phyloP scores from a whole-genome alignment of 176 grass and related monocot species.

The Hsuehochloa calcarea region DNA sequence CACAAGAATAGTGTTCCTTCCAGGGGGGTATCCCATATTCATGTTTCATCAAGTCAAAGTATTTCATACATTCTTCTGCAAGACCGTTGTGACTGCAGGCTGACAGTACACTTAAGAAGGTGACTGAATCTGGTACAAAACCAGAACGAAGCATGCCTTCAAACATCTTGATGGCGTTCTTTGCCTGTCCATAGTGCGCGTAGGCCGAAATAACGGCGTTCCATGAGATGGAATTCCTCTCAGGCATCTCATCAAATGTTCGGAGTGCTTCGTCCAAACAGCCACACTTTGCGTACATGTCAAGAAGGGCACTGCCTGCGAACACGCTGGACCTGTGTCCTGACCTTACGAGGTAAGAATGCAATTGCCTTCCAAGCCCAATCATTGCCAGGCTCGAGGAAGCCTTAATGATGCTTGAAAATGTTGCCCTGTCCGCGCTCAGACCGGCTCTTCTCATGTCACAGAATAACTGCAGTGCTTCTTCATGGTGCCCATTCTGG shows the following conservation, averaged over 20 bases:
- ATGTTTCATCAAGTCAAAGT: conserved; percentile 67
- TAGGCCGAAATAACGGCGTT: conserved; percentile 75
- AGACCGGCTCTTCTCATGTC: conserved; percentile 61
- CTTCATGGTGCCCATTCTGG: conserved; percentile 54
- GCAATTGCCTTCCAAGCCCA: conserved; percentile 59
- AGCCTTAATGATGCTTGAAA: conserved; percentile 67
- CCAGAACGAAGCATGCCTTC: conserved; percentile 55
- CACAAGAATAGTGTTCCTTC: conserved; percentile 84
- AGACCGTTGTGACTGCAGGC: conserved; percentile 80
- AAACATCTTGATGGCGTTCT: conserved; percentile 73
- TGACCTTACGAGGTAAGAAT: conserved; percentile 54
- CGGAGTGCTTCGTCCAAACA: conserved; percentile 53
- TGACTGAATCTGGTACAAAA: conserved; percentile 70
- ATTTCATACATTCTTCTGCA: conserved; percentile 64
- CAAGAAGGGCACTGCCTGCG: conserved; percentile 73
- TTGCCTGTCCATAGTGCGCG: conserved; percentile 65
- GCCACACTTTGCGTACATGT: conserved; percentile 88
- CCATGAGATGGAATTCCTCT: conserved; percentile 83
- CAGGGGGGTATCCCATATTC: conserved; percentile 52
- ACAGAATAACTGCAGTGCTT: conserved; percentile 47
- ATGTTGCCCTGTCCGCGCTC: conserved; percentile 54
- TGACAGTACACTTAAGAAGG: conserved; percentile 73
- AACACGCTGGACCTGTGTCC: conserved; percentile 60
- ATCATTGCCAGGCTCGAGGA: conserved; percentile 57
- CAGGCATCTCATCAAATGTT: conserved; percentile 73